A percentile compares a stretch with the other conserved stretches of the same genome.
Evolutionary conservation across 306 rosid genomes (phyloP).

Genomic region (Amphicarpaea edgeworthii): DNA sequence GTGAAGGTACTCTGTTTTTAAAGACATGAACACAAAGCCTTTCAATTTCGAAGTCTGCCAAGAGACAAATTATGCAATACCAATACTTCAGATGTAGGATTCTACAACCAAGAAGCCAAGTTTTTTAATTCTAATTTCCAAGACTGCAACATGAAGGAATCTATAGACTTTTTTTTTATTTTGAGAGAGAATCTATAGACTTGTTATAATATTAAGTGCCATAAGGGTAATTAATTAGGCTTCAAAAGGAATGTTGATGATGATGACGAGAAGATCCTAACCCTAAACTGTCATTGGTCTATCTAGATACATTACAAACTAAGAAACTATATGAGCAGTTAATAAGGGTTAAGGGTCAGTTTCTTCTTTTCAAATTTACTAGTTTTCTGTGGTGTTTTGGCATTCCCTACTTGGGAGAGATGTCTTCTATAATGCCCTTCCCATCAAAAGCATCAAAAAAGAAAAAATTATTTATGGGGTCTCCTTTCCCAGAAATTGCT

Average conservation of each 20-base stretch:
- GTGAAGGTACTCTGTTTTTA: too few relatives aligned
- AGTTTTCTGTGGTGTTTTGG: background rate
- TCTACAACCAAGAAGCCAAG: too few relatives aligned
- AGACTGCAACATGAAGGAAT: too few relatives aligned
- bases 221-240: too few relatives aligned
- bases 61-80: too few relatives aligned
- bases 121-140: too few relatives aligned
- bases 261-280: background rate
- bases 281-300: conserved; percentile 14
- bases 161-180: too few relatives aligned
- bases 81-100: too few relatives aligned
- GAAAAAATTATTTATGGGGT: conserved; percentile 82
- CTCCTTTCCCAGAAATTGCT: conserved; percentile 93
- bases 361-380: conserved; percentile 19
- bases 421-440: conserved; percentile 85
- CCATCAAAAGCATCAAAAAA: conserved; percentile 88
- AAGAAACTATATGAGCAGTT: background rate
- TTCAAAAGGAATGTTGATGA: background rate
- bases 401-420: conserved; percentile 45
- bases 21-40: too few relatives aligned
- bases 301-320: conserved; percentile 32
- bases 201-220: too few relatives aligned
- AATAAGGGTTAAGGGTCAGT: conserved; percentile 40
- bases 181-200: too few relatives aligned
- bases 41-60: too few relatives aligned